A percentile compares a stretch with the other conserved stretches of the same genome.
These are phyloP conservation scores for Beta vulgaris DNA, from an alignment of 148 eudicot genomes.

Conservation along the genomic window DNA sequence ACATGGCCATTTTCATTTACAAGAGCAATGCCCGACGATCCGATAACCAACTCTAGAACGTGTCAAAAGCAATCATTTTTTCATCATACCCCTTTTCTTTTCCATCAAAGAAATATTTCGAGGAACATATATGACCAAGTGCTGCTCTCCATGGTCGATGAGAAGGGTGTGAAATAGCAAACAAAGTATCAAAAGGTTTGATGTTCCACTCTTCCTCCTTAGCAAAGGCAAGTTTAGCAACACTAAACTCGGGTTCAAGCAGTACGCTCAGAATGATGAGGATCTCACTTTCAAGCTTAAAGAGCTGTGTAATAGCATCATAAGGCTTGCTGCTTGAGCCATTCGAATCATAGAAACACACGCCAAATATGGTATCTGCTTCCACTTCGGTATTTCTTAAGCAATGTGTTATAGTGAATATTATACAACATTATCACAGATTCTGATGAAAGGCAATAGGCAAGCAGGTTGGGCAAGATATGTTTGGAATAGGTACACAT, in stretches of 20 bases:
- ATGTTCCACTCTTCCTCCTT: background rate
- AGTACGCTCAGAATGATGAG: background rate
- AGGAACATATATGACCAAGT: background rate
- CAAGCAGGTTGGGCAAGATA: too few species aligned
- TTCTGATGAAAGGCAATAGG: too few species aligned
- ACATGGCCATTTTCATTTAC: background rate
- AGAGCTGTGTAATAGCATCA: background rate
- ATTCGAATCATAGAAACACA: background rate
- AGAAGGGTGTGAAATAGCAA: background rate
- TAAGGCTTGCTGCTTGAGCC: background rate
- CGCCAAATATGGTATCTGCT: background rate
- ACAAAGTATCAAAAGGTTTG: background rate
- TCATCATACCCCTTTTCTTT: background rate
- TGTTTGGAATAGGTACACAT: too few species aligned
- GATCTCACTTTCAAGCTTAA: background rate
- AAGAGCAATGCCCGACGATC: background rate
- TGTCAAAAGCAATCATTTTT: background rate
- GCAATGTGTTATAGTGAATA: background rate
- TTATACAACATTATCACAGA: too few species aligned
- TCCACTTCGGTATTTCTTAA: background rate
- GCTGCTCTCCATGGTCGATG: background rate
- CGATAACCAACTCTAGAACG: background rate
- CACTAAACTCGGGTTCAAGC: background rate
- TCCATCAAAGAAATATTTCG: background rate
- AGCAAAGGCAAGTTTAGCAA: background rate